These are phyloP conservation scores for Phyllosticta citribraziliensis DNA, from an alignment of 2,329 filamentous ascomycete species.

Conservation along the genomic window DNA sequence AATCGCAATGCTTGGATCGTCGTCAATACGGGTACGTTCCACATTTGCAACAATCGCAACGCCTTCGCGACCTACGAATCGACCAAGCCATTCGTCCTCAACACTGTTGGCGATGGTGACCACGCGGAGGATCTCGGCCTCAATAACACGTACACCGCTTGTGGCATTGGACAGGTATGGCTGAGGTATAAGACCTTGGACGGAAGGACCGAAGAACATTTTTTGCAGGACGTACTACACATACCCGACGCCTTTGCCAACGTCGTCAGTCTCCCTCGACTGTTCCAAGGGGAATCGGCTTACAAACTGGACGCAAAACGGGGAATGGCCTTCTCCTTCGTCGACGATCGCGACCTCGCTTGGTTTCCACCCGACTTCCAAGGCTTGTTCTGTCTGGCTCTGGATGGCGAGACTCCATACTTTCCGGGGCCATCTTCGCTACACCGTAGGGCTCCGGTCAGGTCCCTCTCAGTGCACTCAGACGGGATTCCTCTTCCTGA, in stretches of 20 bases:
- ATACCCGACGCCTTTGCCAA: background rate
- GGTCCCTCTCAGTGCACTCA: background rate
- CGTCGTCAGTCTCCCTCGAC: background rate
- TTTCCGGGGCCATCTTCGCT: background rate
- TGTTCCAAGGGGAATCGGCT: background rate
- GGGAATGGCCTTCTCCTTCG: background rate
- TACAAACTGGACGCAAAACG: background rate
- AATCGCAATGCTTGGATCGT: background rate
- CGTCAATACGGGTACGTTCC: background rate
- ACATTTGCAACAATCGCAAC: background rate
- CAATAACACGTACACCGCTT: background rate
- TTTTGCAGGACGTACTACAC: background rate
- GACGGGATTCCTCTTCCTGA: background rate
- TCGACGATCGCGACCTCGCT: background rate
- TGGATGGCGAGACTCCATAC: background rate
- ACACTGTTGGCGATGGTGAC: background rate
- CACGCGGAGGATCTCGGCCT: background rate
- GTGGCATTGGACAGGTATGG: background rate
- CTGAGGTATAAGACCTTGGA: background rate
- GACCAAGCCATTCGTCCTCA: background rate
- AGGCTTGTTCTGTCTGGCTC: background rate
- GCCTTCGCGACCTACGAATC: background rate
- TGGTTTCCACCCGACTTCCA: background rate
- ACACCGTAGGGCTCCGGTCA: background rate
- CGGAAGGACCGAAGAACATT: background rate